Percentiles rank a stretch among this genome's conserved stretches.
phyloP scores from a whole-genome alignment of 169 alveolate species.

The Theileria equi region DNA sequence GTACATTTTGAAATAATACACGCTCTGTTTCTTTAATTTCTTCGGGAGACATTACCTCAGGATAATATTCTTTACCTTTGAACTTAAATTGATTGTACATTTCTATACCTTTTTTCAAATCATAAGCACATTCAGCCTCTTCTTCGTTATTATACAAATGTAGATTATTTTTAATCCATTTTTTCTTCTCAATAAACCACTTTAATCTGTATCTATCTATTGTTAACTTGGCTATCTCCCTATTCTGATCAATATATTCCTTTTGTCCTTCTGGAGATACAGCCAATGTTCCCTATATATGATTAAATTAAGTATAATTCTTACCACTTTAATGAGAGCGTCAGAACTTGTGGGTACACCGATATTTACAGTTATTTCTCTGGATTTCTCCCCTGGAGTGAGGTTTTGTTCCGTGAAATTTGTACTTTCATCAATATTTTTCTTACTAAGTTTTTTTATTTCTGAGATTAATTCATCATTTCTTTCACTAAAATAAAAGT shows the following conservation, averaged over 20 bases:
- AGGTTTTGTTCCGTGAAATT: neutral
- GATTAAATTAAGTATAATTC: neutral
- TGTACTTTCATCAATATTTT: conserved; percentile 1
- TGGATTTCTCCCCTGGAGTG: conserved; percentile 20
- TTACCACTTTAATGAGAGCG: conserved; percentile 1
- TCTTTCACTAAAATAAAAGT: conserved; percentile 17
- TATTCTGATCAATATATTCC: conserved; percentile 18
- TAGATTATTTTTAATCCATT: conserved; percentile 34
- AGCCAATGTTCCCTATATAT: neutral
- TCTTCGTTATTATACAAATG: conserved; percentile 16
- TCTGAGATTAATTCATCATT: conserved; percentile 8
- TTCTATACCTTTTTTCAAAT: conserved; percentile 45
- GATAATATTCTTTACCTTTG: neutral
- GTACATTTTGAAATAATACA: conserved; percentile 1
- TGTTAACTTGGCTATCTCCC: neutral
- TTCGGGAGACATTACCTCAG: neutral
- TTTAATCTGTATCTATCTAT: conserved; percentile 18
- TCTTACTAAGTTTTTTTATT: neutral
- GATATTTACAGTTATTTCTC: conserved; percentile 18
- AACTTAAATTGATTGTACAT: conserved; percentile 24
- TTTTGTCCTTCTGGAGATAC: conserved; percentile 13
- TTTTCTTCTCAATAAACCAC: conserved; percentile 41
- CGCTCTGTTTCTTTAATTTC: conserved; percentile 14
- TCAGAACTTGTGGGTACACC: conserved; percentile 32
- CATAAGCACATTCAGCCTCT: conserved; percentile 46